A percentile compares a stretch with the other conserved stretches of the same genome.
phyloP scores from a whole-genome alignment of 1,284 basidiomycete species.

The Pholiota adiposa region DNA sequence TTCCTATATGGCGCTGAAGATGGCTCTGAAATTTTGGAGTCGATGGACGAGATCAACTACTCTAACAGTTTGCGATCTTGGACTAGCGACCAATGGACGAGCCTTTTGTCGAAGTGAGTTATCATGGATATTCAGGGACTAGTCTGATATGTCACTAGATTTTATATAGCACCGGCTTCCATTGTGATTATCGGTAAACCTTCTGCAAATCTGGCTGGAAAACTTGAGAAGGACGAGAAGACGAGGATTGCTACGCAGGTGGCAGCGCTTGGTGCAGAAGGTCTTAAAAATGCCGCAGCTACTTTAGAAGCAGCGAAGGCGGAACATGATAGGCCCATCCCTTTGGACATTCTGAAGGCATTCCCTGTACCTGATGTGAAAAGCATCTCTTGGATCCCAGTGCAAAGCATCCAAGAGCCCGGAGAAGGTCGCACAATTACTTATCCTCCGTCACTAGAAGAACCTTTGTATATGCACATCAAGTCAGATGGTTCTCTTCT shows the following conservation, averaged over 20 bases:
- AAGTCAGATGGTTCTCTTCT: constrained; percentile 69
- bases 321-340: constrained; percentile 87
- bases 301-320: constrained; percentile 84
- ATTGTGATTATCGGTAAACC: constrained; percentile 87
- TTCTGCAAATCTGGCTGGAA: constrained; percentile 83
- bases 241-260: constrained; percentile 76
- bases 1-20: constrained; percentile 88
- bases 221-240: constrained; percentile 85
- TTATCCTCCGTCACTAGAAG: constrained; percentile 30
- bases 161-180: constrained; percentile 74
- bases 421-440: constrained; percentile 46
- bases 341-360: constrained; percentile 75
- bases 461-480: constrained; percentile 67
- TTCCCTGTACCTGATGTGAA: constrained; percentile 91
- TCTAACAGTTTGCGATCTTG: constrained; percentile 74
- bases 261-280: constrained; percentile 76
- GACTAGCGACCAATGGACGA: constrained; percentile 80
- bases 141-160: constrained; percentile 49
- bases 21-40: constrained; percentile 77
- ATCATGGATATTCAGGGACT: neutral
- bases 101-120: constrained; percentile 77
- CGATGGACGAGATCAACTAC: constrained; percentile 82
- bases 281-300: constrained; percentile 74
- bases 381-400: constrained; percentile 94
- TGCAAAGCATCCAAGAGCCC: constrained; percentile 78